Evolutionary conservation across 2,329 filamentous ascomycete species (phyloP).

Genomic region (Aotearoamyces nothofagi): DNA sequence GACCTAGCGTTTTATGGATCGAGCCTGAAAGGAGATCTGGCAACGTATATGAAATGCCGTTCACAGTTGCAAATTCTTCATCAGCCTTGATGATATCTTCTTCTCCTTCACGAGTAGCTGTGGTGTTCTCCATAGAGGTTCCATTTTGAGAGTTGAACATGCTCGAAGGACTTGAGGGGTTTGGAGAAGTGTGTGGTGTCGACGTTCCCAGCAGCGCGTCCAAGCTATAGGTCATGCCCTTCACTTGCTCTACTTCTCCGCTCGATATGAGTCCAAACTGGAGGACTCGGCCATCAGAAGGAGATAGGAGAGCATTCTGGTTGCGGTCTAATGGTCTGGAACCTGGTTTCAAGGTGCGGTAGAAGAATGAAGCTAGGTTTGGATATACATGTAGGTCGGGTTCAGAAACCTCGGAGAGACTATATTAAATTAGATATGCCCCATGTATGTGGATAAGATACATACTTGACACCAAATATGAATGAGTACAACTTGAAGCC

Average conservation of each 20-base stretch:
- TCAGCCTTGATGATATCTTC: constrained; percentile 61
- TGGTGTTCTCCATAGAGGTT: constrained; percentile 12
- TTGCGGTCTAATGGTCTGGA: constrained; percentile 72
- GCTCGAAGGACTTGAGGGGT: constrained; percentile 26
- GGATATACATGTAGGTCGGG: constrained; percentile 79
- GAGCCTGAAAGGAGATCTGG: constrained; percentile 75
- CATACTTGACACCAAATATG: constrained; percentile 55
- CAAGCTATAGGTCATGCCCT: constrained; percentile 94
- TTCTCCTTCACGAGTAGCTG: constrained; percentile 19
- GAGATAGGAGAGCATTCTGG: constrained; percentile 66
- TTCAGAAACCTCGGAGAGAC: constrained; percentile 74
- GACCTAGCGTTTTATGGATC: constrained; percentile 21
- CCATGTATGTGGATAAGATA: constrained; percentile 4
- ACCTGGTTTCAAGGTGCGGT: constrained; percentile 83
- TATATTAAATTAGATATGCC: constrained; percentile 15
- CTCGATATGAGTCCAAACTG: constrained; percentile 87
- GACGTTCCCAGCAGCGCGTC: constrained; percentile 74
- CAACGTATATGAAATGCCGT: constrained; percentile 90
- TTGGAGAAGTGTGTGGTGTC: constrained; percentile 27
- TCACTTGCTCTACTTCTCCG: constrained; percentile 95
- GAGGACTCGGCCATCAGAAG: constrained; percentile 78
- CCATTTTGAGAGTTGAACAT: constrained; percentile 22
- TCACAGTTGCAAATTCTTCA: constrained; percentile 86
- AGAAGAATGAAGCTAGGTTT: constrained; percentile 94
- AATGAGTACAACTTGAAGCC: constrained; percentile 63